Base-by-base conservation (phyloP, 306 rosid species). In the Dalbergia cultrata region DNA sequence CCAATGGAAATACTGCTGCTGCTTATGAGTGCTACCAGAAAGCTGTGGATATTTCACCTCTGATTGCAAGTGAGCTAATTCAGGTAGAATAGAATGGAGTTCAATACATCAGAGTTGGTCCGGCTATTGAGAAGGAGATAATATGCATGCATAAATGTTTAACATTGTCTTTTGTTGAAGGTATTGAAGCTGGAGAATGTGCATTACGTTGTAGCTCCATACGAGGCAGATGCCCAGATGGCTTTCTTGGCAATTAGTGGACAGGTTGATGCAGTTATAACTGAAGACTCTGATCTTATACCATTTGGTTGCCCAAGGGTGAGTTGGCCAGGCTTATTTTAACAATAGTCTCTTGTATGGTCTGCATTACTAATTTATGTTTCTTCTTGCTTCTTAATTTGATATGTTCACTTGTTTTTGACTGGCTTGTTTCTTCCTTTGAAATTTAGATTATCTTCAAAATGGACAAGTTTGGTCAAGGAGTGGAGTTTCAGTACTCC, bases 171-270 rank as follows among this genome's bases (percentile, higher is more conserved):
- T 59, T 63, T 68, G 37, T 67, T 37, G 13, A 81, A 93, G 99
- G 98, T 90, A 65, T 86, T 93, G 87, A 95, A 90, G 90, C 90
- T 64, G 83, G 98, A 95, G 87, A 89, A 89, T 67, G 83, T 93
- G 66, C 80, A 80, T 0, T 89, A 91, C 80, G 53, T 95, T 82
- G 99, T 95, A 82, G 99, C 99, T 80, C 99, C 99, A 67, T 95
- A 95, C 9, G 98, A 95, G 82, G 99, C 98, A 72, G 99, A 95
- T 85, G 97, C 99, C 39, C 99, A 95, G 72, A 87, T 95, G 99
- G 87, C 99, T 67, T 95, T 91, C 88, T 85, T 95, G 91, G 99
- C 99, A 26, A 41, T 81, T 68, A 90, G 79, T 73, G 88, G 89
- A 57, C 94, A 82, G 79, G 97, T 95, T 71, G 98, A 87, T 68